phyloP scores from a whole-genome alignment of 2,329 filamentous ascomycete species.

The Knufia fluminis region DNA sequence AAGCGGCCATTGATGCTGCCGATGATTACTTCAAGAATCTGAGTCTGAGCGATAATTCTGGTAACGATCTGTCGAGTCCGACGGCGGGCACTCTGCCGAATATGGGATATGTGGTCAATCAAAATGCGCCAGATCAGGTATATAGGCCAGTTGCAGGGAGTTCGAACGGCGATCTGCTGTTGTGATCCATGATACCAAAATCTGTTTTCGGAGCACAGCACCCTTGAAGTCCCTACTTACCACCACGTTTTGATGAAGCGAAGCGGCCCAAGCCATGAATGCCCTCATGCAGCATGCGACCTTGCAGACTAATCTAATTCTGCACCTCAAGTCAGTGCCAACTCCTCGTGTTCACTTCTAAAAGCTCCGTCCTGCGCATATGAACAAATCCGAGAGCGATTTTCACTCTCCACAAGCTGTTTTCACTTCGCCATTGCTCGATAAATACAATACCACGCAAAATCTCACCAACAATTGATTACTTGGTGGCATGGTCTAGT shows the following conservation, averaged over 20 bases:
- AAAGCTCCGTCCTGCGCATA: too few relatives aligned
- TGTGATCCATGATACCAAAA: slow-evolving; percentile 14
- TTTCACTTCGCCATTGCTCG: neutral
- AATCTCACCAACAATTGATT: neutral
- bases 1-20: slow-evolving; percentile 70
- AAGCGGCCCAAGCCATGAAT: too few relatives aligned
- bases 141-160: slow-evolving; percentile 60
- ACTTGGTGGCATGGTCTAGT: neutral
- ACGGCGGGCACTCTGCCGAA: slow-evolving; percentile 24
- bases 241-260: too few relatives aligned
- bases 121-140: slow-evolving; percentile 67
- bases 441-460: too few relatives aligned
- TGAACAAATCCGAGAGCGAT: too few relatives aligned
- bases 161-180: slow-evolving; percentile 18
- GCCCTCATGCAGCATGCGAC: too few relatives aligned
- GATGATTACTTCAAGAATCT: slow-evolving; percentile 81
- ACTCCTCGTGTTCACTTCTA: too few relatives aligned
- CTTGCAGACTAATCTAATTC: too few relatives aligned
- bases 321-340: too few relatives aligned
- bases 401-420: neutral
- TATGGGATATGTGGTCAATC: slow-evolving; percentile 62
- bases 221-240: too few relatives aligned
- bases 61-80: slow-evolving; percentile 39
- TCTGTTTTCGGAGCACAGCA: neutral
- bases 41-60: slow-evolving; percentile 57